Evolutionary conservation across 495 filamentous ascomycete genomes (phyloP).

Genomic region (Annulohypoxylon maeteangense): DNA sequence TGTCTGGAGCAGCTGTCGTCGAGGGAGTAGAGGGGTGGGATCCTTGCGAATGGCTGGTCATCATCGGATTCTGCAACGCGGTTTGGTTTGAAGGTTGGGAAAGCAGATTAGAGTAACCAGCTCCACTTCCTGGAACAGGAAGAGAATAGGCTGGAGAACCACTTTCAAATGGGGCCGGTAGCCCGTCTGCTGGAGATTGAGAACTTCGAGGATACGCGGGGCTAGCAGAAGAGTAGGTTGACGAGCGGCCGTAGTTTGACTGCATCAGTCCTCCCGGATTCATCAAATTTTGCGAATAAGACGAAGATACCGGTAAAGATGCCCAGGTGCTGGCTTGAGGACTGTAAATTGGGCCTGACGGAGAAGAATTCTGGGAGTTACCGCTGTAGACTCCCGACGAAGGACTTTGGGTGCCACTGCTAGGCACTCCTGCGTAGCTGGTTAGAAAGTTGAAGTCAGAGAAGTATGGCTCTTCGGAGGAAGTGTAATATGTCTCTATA

Average conservation of each 20-base stretch:
- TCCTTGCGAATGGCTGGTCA: conserved; percentile 48
- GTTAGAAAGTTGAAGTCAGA: conserved; percentile 57
- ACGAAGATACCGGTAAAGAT: conserved; percentile 63
- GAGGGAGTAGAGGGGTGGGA: conserved; percentile 69
- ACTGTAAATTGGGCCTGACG: conserved; percentile 57
- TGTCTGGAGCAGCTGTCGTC: conserved; percentile 69
- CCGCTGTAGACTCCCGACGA: conserved; percentile 67
- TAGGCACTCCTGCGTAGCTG: conserved; percentile 51
- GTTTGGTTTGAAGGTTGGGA: conserved; percentile 40
- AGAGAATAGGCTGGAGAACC: conserved; percentile 49
- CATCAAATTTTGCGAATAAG: conserved; percentile 60
- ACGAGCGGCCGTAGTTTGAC: conserved; percentile 53
- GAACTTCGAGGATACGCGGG: conserved; percentile 48
- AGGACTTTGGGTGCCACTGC: conserved; percentile 72
- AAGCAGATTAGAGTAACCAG: conserved; percentile 44
- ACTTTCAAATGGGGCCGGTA: conserved; percentile 47
- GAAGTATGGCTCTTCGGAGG: background rate
- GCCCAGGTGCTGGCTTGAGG: conserved; percentile 58
- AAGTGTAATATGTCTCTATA: background rate
- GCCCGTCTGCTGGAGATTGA: conserved; percentile 46
- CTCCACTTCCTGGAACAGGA: conserved; percentile 44
- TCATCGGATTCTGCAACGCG: conserved; percentile 42
- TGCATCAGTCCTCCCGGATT: conserved; percentile 52
- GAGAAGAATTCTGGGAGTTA: conserved; percentile 62
- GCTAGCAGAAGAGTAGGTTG: conserved; percentile 67